A percentile compares a stretch with the other conserved stretches of the same genome.
phyloP scores from a whole-genome alignment of 1,284 basidiomycete species.

The Apiotrichum montevideense region DNA sequence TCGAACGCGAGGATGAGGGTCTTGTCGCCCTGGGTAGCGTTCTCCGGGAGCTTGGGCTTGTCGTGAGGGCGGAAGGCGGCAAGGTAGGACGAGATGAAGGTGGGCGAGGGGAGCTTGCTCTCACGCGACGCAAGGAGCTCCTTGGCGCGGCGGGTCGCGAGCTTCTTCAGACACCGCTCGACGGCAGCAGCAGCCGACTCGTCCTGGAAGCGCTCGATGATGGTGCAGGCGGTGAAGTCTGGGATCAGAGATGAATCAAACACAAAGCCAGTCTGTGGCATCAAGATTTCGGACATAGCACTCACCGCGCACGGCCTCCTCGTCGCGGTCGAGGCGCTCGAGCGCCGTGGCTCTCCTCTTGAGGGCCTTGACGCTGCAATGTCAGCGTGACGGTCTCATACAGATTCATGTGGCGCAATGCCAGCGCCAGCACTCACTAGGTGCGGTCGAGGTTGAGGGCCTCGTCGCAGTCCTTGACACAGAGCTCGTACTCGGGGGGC shows the following conservation, averaged over 20 bases:
- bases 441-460: slow-evolving; percentile 77
- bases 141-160: slow-evolving; percentile 66
- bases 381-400: background rate
- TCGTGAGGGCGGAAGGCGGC: slow-evolving; percentile 85
- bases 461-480: slow-evolving; percentile 84
- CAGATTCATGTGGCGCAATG: no score
- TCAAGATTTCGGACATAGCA: background rate
- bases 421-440: slow-evolving; percentile 51
- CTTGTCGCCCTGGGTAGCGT: slow-evolving; percentile 69
- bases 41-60: slow-evolving; percentile 66
- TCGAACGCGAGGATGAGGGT: slow-evolving; percentile 75
- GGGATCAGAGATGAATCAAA: background rate
- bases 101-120: slow-evolving; percentile 78
- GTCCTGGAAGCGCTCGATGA: slow-evolving; percentile 89
- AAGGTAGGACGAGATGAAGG: slow-evolving; percentile 93
- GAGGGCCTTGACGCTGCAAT: slow-evolving; percentile 73
- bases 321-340: slow-evolving; percentile 68
- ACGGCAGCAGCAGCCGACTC: slow-evolving; percentile 71
- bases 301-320: slow-evolving; percentile 72
- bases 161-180: slow-evolving; percentile 84
- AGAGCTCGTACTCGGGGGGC: slow-evolving; percentile 73
- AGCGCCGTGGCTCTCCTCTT: slow-evolving; percentile 84
- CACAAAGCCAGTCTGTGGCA: background rate
- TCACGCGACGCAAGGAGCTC: slow-evolving; percentile 65
- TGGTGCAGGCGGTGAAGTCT: slow-evolving; percentile 96